phyloP scores from a whole-genome alignment of 2,329 filamentous ascomycete genomes.

The Gaeumannomyces sp. region DNA sequence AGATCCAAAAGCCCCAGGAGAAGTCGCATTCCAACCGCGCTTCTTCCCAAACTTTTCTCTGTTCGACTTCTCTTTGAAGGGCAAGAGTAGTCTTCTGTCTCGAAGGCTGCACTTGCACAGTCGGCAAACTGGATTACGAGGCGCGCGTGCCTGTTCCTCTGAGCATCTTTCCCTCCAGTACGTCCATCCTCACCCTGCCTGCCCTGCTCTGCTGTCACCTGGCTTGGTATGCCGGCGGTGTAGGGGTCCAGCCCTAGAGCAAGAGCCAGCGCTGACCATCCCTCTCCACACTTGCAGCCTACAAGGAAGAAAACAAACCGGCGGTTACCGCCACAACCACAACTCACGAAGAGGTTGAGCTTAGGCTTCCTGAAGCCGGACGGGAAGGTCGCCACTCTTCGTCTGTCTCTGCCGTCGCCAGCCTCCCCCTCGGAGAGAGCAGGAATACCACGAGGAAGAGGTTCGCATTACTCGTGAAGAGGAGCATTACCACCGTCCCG shows the following conservation, averaged over 20 bases:
- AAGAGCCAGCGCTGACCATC: constrained; percentile 45
- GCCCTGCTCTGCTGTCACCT: neutral
- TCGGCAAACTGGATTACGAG: constrained; percentile 99
- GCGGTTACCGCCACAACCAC: constrained; percentile 39
- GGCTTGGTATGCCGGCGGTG: neutral
- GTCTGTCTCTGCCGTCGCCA: constrained; percentile 61
- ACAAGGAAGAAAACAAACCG: constrained; percentile 24
- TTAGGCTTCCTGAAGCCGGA: constrained; percentile 81
- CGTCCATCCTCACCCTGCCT: constrained; percentile 50
- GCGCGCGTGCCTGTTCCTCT: constrained; percentile 98
- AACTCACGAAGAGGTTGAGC: constrained; percentile 83
- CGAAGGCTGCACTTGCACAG: constrained; percentile 52
- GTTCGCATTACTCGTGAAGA: constrained; percentile 73
- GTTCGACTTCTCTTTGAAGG: constrained; percentile 39
- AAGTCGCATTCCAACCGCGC: constrained; percentile 30
- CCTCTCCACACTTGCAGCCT: neutral
- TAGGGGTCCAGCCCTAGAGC: constrained; percentile 28
- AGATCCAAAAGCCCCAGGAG: constrained; percentile 22
- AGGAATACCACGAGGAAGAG: constrained; percentile 74
- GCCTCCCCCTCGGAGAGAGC: constrained; percentile 52
- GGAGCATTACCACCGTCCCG: constrained; percentile 69
- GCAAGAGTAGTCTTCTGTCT: constrained; percentile 50
- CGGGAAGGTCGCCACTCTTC: constrained; percentile 93
- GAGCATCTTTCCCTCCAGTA: constrained; percentile 98
- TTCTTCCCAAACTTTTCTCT: constrained; percentile 25